These are phyloP conservation scores for Eucalyptus albens DNA, from an alignment of 345 rosid species.

Conservation along the genomic window DNA sequence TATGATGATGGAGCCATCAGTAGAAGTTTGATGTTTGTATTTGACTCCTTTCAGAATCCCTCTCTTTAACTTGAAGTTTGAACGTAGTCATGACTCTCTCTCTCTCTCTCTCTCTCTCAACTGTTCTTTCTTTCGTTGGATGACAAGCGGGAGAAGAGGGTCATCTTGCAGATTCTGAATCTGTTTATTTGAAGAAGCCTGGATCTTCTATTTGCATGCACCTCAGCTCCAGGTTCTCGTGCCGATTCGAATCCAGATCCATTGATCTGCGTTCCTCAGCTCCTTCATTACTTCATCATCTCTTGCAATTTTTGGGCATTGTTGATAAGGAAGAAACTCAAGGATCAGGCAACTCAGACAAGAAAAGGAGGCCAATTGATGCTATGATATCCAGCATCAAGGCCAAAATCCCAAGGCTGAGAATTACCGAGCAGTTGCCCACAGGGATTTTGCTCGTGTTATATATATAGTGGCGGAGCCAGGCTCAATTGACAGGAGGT, in stretches of 20 bases:
- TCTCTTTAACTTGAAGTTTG: neutral
- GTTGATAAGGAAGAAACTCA: neutral
- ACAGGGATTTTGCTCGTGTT: neutral
- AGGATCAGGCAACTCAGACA: too few species aligned
- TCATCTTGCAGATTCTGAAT: neutral
- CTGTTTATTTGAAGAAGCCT: neutral
- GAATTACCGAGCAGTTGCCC: too few species aligned
- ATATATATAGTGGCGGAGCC: neutral
- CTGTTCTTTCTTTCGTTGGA: neutral
- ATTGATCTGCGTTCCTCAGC: neutral
- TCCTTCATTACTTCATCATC: neutral
- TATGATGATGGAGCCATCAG: too few species aligned
- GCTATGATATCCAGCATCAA: too few species aligned
- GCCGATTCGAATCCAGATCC: neutral
- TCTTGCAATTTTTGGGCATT: neutral
- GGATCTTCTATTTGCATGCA: neutral
- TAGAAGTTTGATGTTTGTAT: too few species aligned
- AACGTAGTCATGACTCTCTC: neutral
- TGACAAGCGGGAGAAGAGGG: neutral
- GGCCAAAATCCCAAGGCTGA: too few species aligned
- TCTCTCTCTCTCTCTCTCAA: neutral
- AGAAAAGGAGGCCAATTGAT: too few species aligned
- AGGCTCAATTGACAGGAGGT: neutral
- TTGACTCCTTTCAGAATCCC: too few species aligned
- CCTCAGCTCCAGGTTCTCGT: neutral